Base-by-base conservation (phyloP, 768 basidiomycete genomes). In the Lyophyllum shimeji region DNA sequence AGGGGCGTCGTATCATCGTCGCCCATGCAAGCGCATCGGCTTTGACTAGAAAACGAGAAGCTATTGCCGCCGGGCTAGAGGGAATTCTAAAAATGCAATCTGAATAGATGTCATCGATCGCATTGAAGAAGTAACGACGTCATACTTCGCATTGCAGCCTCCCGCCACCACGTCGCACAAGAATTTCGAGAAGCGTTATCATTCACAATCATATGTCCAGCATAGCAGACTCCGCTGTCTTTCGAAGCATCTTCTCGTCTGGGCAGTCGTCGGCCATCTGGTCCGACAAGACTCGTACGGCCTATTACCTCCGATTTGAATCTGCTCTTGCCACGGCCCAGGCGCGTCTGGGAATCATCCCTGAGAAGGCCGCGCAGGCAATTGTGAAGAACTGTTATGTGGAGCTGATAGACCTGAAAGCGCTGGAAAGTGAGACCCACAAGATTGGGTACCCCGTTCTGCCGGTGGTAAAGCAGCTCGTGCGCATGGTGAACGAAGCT, bases 391-490 rank as follows among this genome's bases (percentile, higher is more conserved):
- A 70, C 54, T 79, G 75, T 56, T 49, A 67, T 25, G 63, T 74
- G n/a, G 50, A 67, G 15, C 62, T 75, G 17, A 68, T 80, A 37
- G 66, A 78, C 52, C 72, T 76, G 61, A 65, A 68, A 24, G 63
- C 73, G 51, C 66, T 79, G 44, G 73, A 62, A 46, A 68, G 58
- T 46, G 73, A 76, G 25, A 80, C 75, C 4, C 70, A 70, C 53
- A 69, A 61, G 53, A 79, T 79, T 11, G 78, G 78, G 2, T 78
- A 78, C 56, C 77, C 79, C 1, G 74, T 78, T 2, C 52, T 79
- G 33, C 76, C 76, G 34, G 52, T 80, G 13, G 76, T 79, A 17
- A 75, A 72, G 55, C 77, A 79, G 45, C 65, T 80, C 24, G 77
- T 79, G 1, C 68, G 62, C 12, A 55, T 64, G 47, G 75, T 74